Conservation (phyloP, 1,284 basidiomycete genomes). For the Athelia sp. region DNA sequence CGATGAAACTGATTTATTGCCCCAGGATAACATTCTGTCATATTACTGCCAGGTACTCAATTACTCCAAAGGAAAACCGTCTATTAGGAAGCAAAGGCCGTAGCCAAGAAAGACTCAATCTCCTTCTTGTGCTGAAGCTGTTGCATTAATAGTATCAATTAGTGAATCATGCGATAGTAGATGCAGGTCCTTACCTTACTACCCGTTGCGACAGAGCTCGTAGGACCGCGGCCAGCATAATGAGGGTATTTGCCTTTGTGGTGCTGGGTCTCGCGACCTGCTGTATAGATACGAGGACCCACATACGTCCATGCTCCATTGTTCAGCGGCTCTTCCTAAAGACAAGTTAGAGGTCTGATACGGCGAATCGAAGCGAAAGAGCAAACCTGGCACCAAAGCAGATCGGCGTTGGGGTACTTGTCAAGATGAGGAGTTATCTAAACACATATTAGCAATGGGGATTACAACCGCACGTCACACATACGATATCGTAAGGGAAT, state of each 20-base stretch:
- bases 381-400: conserved; percentile 84
- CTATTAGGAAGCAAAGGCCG: conserved; percentile 41
- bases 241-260: conserved; percentile 87
- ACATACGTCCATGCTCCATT: conserved; percentile 93
- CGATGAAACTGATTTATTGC: too few relatives aligned
- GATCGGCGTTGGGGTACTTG: conserved; percentile 91
- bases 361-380: not conserved
- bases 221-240: conserved; percentile 86
- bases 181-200: conserved; percentile 57
- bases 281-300: conserved; percentile 82
- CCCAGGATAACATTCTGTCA: too few relatives aligned
- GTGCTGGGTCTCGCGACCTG: conserved; percentile 79
- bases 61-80: too few relatives aligned
- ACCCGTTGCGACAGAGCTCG: conserved; percentile 86
- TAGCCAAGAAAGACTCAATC: conserved; percentile 66
- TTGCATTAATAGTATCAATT: conserved; percentile 7
- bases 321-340: conserved; percentile 84
- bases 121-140: conserved; percentile 82
- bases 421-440: conserved; percentile 87
- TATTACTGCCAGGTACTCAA: too few relatives aligned
- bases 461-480: conserved; percentile 16
- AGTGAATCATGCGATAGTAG: not conserved
- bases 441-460: conserved; percentile 7
- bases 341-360: conserved; percentile 5
- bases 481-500: conserved; percentile 89